Evolutionary conservation across 2,329 filamentous ascomycete species (phyloP).

Genomic region (Penicillium sp.): DNA sequence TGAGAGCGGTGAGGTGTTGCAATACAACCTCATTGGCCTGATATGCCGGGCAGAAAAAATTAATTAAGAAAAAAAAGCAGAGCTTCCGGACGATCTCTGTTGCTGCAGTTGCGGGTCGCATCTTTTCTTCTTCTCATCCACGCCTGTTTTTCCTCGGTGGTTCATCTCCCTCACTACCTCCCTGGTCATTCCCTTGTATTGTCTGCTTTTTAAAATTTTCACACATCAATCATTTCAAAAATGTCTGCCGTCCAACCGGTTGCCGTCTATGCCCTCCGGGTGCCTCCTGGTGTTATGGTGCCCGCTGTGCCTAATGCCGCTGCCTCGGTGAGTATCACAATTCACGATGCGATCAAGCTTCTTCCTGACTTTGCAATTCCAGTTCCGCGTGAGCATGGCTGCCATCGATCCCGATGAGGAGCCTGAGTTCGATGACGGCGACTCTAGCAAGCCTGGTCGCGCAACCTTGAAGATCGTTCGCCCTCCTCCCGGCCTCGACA

Average conservation of each 20-base stretch:
- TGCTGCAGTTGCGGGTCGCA: constrained; percentile 22
- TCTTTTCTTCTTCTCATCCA: constrained; percentile 29
- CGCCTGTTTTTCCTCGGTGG: constrained; percentile 21
- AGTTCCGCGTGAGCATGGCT: constrained; percentile 99
- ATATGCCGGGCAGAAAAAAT: constrained; percentile 19
- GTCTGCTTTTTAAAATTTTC: constrained; percentile 11
- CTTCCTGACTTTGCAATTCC: constrained; percentile 14
- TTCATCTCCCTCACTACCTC: constrained; percentile 25
- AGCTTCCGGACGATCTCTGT: constrained; percentile 17
- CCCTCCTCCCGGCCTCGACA: constrained; percentile 60
- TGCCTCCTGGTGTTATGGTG: constrained; percentile 81
- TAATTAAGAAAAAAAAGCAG: constrained; percentile 25
- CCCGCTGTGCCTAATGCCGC: constrained; percentile 77
- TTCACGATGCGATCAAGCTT: neutral
- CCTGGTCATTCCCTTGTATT: constrained; percentile 17
- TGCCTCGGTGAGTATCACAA: constrained; percentile 68
- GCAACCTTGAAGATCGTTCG: constrained; percentile 92
- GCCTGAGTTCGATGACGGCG: constrained; percentile 65
- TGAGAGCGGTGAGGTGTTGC: constrained; percentile 15
- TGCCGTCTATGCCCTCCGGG: constrained; percentile 88
- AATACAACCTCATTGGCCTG: constrained; percentile 17
- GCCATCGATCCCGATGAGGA: constrained; percentile 87
- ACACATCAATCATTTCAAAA: constrained; percentile 20
- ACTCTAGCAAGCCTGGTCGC: constrained; percentile 65
- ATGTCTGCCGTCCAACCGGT: constrained; percentile 61